Evolutionary conservation across 441 rosid species (phyloP).

Genomic region (Macaranga tanarius): DNA sequence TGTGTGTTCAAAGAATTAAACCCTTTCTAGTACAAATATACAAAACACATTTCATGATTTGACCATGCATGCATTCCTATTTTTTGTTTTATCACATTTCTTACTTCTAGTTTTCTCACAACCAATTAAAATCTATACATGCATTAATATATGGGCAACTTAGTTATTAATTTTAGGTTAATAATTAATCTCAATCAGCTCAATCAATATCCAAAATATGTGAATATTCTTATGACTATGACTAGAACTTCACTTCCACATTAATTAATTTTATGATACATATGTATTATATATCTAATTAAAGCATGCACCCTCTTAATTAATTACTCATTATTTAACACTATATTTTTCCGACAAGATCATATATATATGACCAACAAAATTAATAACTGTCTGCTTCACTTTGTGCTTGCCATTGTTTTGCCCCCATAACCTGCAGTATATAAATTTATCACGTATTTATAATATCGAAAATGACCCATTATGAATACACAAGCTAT

Average conservation of each 20-base stretch:
- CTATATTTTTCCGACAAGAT: constrained; percentile 17
- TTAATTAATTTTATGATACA: not conserved
- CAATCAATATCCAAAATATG: not conserved
- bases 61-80: too few species aligned
- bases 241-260: not conserved
- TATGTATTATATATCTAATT: too few species aligned
- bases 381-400: constrained; percentile 20
- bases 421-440: not conserved
- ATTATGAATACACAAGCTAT: constrained; percentile 3
- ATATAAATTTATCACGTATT: not conserved
- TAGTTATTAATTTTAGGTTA: too few species aligned
- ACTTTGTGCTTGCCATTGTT: not conserved
- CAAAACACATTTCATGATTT: too few species aligned
- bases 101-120: too few species aligned
- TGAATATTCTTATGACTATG: not conserved
- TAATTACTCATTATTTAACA: not conserved
- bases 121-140: too few species aligned
- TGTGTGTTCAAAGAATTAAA: too few species aligned
- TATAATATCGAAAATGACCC: constrained; percentile 28
- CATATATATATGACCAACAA: constrained; percentile 1
- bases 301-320: not conserved
- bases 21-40: too few species aligned
- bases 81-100: too few species aligned
- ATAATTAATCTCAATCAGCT: constrained; percentile 1
- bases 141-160: too few species aligned